These are phyloP conservation scores for Anthostomella pinea DNA, from an alignment of 2,329 filamentous ascomycete genomes.

Conservation along the genomic window DNA sequence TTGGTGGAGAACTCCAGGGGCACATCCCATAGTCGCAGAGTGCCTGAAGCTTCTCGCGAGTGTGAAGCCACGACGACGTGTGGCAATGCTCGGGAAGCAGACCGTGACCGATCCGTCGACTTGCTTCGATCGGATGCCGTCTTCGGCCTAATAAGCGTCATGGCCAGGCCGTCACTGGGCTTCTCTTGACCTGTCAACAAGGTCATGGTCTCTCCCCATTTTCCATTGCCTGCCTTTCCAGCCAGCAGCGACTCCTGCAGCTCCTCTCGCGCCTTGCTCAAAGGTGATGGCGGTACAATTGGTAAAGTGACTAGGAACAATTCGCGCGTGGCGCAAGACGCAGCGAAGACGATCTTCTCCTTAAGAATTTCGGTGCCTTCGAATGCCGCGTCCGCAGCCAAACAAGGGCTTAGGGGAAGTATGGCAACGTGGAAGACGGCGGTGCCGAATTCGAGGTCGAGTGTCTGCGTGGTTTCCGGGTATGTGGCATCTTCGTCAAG, in stretches of 20 bases:
- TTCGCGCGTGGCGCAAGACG: conserved; percentile 56
- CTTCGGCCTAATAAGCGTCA: conserved; percentile 48
- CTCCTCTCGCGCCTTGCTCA: conserved; percentile 55
- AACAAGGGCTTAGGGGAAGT: conserved; percentile 48
- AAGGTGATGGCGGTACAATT: conserved; percentile 58
- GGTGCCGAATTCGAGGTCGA: conserved; percentile 59
- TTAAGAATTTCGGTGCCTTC: conserved; percentile 48
- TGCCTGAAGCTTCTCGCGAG: conserved; percentile 57
- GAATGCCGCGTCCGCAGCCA: conserved; percentile 48
- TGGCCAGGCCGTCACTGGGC: conserved; percentile 53
- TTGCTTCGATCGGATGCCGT: conserved; percentile 31
- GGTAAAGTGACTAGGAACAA: conserved; percentile 58
- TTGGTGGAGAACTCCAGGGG: conserved; percentile 43
- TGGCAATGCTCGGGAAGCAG: conserved; percentile 24
- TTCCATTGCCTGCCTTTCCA: conserved; percentile 55
- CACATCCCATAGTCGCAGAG: conserved; percentile 57
- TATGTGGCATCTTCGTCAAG: conserved; percentile 48
- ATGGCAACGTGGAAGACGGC: conserved; percentile 55
- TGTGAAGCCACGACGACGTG: conserved; percentile 59
- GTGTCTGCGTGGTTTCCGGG: conserved; percentile 55
- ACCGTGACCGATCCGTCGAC: conserved; percentile 37
- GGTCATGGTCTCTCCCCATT: conserved; percentile 61
- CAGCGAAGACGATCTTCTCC: conserved; percentile 59
- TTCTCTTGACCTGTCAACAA: conserved; percentile 52
- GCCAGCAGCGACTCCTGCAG: conserved; percentile 49